These are phyloP conservation scores for Xerocomus potaroensis DNA, from an alignment of 768 basidiomycete species.

Conservation along the genomic window DNA sequence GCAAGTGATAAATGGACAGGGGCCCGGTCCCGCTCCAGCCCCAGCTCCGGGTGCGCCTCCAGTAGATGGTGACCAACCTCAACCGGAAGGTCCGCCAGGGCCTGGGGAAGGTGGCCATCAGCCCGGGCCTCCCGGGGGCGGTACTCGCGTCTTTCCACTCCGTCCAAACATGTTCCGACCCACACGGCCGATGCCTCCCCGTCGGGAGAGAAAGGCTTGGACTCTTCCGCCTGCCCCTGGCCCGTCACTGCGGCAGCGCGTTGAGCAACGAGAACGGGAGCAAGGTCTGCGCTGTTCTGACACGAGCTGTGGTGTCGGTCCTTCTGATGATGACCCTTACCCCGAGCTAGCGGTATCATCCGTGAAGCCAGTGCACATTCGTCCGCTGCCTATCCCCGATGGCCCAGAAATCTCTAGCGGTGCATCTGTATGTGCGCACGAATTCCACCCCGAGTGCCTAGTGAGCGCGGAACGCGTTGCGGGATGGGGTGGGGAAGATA, in stretches of 20 bases:
- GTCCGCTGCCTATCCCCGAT: slow-evolving; percentile 6
- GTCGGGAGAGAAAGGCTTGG: slow-evolving; percentile 47
- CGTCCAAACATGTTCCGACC: slow-evolving; percentile 23
- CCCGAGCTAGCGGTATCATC: slow-evolving; percentile 24
- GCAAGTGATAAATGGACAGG: slow-evolving; percentile 17
- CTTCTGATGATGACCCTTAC: slow-evolving; percentile 66
- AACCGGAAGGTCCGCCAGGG: slow-evolving; percentile 6
- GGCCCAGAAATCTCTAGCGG: slow-evolving; percentile 13
- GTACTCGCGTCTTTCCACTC: slow-evolving; percentile 14
- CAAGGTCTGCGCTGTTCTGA: slow-evolving; percentile 70
- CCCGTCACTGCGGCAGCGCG: slow-evolving; percentile 63
- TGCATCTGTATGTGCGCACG: slow-evolving; percentile 50
- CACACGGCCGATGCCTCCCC: slow-evolving; percentile 24
- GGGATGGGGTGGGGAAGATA: slow-evolving; percentile 52
- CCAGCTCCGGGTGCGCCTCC: background rate
- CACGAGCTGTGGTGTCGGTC: slow-evolving; percentile 69
- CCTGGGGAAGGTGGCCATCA: slow-evolving; percentile 8
- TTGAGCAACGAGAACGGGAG: slow-evolving; percentile 71
- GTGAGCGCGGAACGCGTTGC: slow-evolving; percentile 64
- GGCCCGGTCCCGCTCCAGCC: background rate
- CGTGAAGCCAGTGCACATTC: slow-evolving; percentile 24
- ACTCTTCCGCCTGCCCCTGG: slow-evolving; percentile 60
- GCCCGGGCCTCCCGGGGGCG: background rate
- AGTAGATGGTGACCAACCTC: slow-evolving; percentile 3
- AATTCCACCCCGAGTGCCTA: slow-evolving; percentile 69